Evolutionary conservation across 768 basidiomycete species (phyloP), one percentile per base, ranked within the genome.

Genomic region (Mycena vulgaris): DNA sequence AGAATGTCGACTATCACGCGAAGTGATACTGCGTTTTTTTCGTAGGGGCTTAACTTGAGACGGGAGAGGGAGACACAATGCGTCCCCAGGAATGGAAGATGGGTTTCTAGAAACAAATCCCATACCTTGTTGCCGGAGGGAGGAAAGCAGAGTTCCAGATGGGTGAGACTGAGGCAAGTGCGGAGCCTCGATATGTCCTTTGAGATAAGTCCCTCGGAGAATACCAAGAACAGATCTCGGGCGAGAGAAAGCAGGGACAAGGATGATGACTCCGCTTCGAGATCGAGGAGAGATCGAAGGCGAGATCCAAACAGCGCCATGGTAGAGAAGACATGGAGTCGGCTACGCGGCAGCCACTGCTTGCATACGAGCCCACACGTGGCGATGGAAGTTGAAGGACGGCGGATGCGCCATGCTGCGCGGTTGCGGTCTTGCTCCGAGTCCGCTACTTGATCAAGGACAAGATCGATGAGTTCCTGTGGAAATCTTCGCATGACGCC

Each of bases 291-390:
- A 37, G 53, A 56, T 56, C 33, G 33, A 56, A 56, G 53, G 53
- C 53, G 53, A 35, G 33, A 56, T 56, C 53, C 53, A 56, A 35
- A 37, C 53, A 56, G 53, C 16, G 10, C 33, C 53, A 35, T 25
- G 31, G 4, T 56, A n/a, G 53, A 56, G 37, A 56, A 56, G 53
- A 56, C 33, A 37, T 56, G 53, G 33, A 56, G 33, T 56, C 53
- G 31, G 53, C 53, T 56, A 37, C 35, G 53, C 31, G 53, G 53
- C 33, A 56, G 33, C 53, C 53, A 56, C 33, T 56, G 53, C 33
- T 56, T 56, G 53, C 53, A 56, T 56, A 56, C 53, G 33, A 56
- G 53, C 53, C 53, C 53, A 37, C 53, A 56, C 31, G 33, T 37
- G 21, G 53, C 35, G 33, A 56, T n/a, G n/a, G 53, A 37, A 56